Base-by-base conservation (phyloP, 768 basidiomycete species). In the Boletus rufocinnamomeus region DNA sequence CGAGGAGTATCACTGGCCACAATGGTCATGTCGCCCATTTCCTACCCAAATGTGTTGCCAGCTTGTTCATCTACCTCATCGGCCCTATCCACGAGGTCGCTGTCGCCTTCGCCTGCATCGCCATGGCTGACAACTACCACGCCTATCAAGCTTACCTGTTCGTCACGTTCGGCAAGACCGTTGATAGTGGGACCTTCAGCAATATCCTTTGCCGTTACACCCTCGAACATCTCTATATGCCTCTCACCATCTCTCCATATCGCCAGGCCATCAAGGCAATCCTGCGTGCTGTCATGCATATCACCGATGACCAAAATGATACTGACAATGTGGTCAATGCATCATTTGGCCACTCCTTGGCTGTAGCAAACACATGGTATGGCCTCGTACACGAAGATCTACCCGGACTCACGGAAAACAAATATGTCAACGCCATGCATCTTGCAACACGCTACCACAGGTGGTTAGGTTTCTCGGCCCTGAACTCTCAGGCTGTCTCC, bases 11-110 rank as follows among this genome's bases (percentile, higher is more conserved):
- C 0, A 58, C 57, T 23, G 46, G 30, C 2, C 41, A 10, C 10
- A 46, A 58, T 28, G 21, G 23, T 23, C 47, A 5, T 35, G 47
- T 58, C 13, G 16, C 40, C 0, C 52, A 58, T 37, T 54, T 58
- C 13, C 46, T 58, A 0, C 52, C 44, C 7, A 45, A 27, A 16
- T 2, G n/a, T 1, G 7, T 54, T 1, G 34, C 47, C 5, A 27
- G 19, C 7, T 19, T 58, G 0, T 58, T 58, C 11, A 48, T 58
- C 11, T 58, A 58, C 21, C 57, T 55, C 11, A 11, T 58, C 0
- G 40, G 47, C 19, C 57, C 57, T 5, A 17, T 58, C 5, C 9
- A 47, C 1, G 23, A 58, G 27, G 52, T 54, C 1, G 17, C 25
- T 2, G 2, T 58, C 14, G 45, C 28, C 1, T 58, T 58, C 2